Base-by-base conservation (phyloP, 768 basidiomycete genomes). In the Lactarius akahatsu region DNA sequence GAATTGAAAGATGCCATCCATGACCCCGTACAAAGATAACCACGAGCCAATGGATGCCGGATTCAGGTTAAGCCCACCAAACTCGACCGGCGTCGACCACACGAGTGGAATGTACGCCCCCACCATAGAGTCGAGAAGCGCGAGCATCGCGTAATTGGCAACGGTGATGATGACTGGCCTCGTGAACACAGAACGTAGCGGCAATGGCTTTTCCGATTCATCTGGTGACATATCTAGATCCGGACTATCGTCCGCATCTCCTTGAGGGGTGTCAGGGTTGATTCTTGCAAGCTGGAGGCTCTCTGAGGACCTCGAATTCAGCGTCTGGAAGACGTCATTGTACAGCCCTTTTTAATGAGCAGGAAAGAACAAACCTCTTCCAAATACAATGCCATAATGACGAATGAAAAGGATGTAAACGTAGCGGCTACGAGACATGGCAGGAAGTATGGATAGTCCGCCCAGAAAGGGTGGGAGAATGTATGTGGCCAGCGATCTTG, bases 41-140 rank as follows among this genome's bases (percentile, higher is more conserved):
- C 74, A 75, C 5, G 71, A 4, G 3, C 80, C 79, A 50, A 82
- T 82, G 32, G 68, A 70, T 8, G 78, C 76, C 0, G 79, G 77
- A 1, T 73, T 69, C 43, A 78, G 67, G 11, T 75, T 75, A 8
- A 80, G 75, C 2, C 80, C 50, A 50, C 50, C 50, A 26, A 5
- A 50, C 23, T 50, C 50, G 13, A 50, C 23, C 13, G 50, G 50
- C 80, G 2, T 81, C 32, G 80, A 74, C 57, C 77, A 77, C 70
- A 84, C 81, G 45, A 84, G 72, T 2, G 85, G 83, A 1, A 76
- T 36, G n/a, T 85, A 73, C 18, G 78, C 77, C n/a, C 70, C 54
- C 60, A 77, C 63, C 4, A 76, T 73, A 32, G 80, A 77, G 40
- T 82, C 80, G 10, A 80, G 69, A 20, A 86, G 78, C 18, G 76